Percentiles rank a stretch among this genome's conserved stretches.
phyloP scores from a whole-genome alignment of 192 early-diverging fungal genomes.

The Neocallimastix lanati region DNA sequence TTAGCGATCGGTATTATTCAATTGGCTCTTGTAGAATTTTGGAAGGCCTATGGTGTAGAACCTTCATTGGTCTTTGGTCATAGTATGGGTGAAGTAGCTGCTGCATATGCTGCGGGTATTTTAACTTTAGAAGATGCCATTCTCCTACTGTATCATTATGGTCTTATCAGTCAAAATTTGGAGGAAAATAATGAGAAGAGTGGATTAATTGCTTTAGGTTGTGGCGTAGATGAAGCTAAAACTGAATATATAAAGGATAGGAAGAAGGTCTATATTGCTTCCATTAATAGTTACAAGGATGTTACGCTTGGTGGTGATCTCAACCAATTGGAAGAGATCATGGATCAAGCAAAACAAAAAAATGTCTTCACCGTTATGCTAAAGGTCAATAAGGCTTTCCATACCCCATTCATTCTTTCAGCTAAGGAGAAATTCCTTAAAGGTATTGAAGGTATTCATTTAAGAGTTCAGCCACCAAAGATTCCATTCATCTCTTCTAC shows the following conservation, averaged over 20 bases:
- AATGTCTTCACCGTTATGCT: conserved; percentile 7
- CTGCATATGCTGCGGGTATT: conserved; percentile 10
- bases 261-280: conserved; percentile 4
- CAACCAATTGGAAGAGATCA: conserved; percentile 4
- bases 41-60: conserved; percentile 6
- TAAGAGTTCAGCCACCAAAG: background rate
- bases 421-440: background rate
- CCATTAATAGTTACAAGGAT: conserved; percentile 8
- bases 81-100: conserved; percentile 12
- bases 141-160: conserved; percentile 2
- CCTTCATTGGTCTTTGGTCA: conserved; percentile 8
- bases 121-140: conserved; percentile 5
- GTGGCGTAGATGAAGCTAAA: background rate
- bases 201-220: conserved; percentile 9
- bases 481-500: background rate
- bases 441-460: background rate
- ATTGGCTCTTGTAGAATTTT: conserved; percentile 7
- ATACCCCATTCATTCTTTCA: conserved; percentile 6
- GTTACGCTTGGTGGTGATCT: conserved; percentile 10
- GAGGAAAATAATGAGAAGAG: conserved; percentile 4
- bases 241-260: background rate
- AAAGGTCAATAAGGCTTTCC: conserved; percentile 10
- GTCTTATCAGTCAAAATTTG: conserved; percentile 6
- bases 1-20: background rate
- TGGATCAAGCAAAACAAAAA: conserved; percentile 3